Conservation (phyloP, 1,284 basidiomycete species). For the Sporisorium sorghi region DNA sequence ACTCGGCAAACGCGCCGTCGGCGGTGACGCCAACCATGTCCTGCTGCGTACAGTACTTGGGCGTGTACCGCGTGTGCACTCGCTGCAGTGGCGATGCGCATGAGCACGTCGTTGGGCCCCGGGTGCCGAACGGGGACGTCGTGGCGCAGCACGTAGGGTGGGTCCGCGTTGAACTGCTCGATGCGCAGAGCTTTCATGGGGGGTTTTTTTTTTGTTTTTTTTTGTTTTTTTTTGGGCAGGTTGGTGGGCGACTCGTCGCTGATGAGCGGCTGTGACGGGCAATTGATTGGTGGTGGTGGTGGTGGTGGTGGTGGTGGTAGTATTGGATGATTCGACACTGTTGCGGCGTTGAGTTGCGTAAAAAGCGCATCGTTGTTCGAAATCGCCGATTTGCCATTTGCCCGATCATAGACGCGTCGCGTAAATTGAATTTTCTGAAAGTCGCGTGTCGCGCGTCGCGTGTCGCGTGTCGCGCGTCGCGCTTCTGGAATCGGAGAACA, state of each 20-base stretch:
- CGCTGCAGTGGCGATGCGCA: conserved; percentile 53
- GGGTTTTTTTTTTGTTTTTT: no score
- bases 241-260: no score
- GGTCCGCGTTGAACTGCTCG: conserved; percentile 36
- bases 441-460: no score
- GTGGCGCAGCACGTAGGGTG: conserved; percentile 35
- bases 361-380: not conserved
- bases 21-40: conserved; percentile 51
- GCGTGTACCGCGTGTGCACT: conserved; percentile 51
- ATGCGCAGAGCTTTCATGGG: conserved; percentile 32
- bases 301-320: not conserved
- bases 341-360: not conserved
- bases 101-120: conserved; percentile 34
- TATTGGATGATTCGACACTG: not conserved
- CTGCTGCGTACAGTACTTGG: conserved; percentile 48
- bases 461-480: not conserved
- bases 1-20: conserved; percentile 57
- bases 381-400: not conserved
- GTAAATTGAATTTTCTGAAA: conserved; percentile 27
- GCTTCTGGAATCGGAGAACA: not conserved
- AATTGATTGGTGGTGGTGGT: no score
- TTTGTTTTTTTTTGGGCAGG: no score
- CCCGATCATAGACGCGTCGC: conserved; percentile 12
- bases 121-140: conserved; percentile 27
- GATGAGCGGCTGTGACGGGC: no score